These are phyloP conservation scores for Rhizomucor pusillus DNA, from an alignment of 371 early-diverging fungal species.

Conservation along the genomic window DNA sequence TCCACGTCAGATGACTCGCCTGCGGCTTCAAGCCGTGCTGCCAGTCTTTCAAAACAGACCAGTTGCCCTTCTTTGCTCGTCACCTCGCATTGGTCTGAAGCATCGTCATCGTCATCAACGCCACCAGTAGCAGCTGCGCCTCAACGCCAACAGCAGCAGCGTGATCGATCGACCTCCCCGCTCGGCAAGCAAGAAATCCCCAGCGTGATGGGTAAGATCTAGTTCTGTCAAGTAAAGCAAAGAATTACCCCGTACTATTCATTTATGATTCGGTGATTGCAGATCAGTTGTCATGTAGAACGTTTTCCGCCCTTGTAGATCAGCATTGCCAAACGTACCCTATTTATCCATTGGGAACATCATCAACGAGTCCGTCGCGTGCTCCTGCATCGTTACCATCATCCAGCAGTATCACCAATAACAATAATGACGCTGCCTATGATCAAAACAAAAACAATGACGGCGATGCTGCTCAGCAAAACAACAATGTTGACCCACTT, in stretches of 20 bases:
- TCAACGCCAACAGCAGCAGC: not conserved
- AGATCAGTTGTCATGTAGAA: not conserved
- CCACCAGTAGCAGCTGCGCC: not conserved
- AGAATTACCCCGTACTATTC: not conserved
- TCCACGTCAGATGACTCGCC: not conserved
- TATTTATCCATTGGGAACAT: not conserved
- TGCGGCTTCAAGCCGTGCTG: not conserved
- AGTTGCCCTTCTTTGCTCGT: constrained; percentile 12
- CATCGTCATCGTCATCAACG: constrained; percentile 8
- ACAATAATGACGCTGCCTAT: not conserved
- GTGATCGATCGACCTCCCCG: too few relatives aligned
- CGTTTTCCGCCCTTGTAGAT: not conserved
- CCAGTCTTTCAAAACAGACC: constrained; percentile 9
- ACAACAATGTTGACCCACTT: not conserved
- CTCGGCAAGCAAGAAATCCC: constrained; percentile 13
- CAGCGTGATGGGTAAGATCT: constrained; percentile 15
- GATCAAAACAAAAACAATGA: too few relatives aligned
- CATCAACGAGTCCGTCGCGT: not conserved
- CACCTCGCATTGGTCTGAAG: constrained; percentile 9
- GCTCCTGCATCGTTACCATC: not conserved
- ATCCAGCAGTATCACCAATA: not conserved
- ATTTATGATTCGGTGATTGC: too few relatives aligned
- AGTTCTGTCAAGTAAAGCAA: not conserved
- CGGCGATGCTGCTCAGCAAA: too few relatives aligned
- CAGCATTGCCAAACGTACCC: not conserved